phyloP scores from a whole-genome alignment of 306 rosid genomes.

The Astragalus glycyphyllos region DNA sequence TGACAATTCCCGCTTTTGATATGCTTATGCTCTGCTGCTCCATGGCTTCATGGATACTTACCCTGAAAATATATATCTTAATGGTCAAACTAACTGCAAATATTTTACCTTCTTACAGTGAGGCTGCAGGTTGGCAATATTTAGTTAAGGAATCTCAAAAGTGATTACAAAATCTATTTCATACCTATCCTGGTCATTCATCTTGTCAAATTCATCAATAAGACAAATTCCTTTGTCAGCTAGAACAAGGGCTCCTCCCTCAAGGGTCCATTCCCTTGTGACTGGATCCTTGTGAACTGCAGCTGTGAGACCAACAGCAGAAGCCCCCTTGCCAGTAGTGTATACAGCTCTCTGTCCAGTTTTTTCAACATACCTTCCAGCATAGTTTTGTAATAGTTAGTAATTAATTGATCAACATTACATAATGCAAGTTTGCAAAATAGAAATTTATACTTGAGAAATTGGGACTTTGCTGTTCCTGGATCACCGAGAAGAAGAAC shows the following conservation, averaged over 20 bases:
- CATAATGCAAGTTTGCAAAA: conserved; percentile 5
- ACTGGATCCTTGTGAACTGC: conserved; percentile 99
- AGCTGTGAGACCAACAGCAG: conserved; percentile 99
- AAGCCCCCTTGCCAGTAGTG: conserved; percentile 99
- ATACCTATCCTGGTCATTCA: conserved; percentile 99
- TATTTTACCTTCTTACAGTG: background rate
- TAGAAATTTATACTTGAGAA: conserved; percentile 79
- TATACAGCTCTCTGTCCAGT: conserved; percentile 98
- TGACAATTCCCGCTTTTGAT: conserved; percentile 97
- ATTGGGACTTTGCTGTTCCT: conserved; percentile 99
- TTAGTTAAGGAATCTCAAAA: background rate
- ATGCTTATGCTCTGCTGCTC: conserved; percentile 99
- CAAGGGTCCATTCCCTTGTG: conserved; percentile 99
- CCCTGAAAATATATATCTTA: conserved; percentile 58
- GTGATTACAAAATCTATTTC: conserved; percentile 17
- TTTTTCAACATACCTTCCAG: conserved; percentile 86
- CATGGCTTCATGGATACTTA: conserved; percentile 99
- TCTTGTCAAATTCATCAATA: conserved; percentile 98
- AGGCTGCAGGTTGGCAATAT: background rate
- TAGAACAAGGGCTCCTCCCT: conserved; percentile 98
- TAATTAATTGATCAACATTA: conserved; percentile 2
- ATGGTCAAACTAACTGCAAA: conserved; percentile 13
- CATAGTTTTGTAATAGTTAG: conserved; percentile 7
- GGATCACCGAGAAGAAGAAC: conserved; percentile 98
- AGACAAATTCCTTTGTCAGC: conserved; percentile 99